Base-by-base conservation (phyloP, 805 yeast genomes). In the Candida hispaniensis region DNA sequence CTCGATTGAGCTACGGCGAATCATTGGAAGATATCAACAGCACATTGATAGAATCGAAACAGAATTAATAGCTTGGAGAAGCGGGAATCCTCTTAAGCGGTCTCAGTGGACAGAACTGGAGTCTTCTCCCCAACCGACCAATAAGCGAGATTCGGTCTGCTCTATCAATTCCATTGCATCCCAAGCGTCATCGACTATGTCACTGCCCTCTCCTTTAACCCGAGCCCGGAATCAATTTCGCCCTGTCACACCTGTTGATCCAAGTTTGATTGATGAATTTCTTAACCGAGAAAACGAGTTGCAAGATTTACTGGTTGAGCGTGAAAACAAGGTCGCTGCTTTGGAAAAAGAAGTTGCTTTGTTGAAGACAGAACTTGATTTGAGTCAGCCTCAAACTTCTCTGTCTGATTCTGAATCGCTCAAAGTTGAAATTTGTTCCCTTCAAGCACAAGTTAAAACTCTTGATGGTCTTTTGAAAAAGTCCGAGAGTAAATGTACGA, bases 1-100 rank as follows among this genome's bases (percentile, higher is more conserved):
- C 30, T 51, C 67, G 3, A 51, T 56, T n/a, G 70, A 71, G 42
- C 58, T 74, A 39, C 60, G 63, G 47, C 58, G 39, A 34, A 30
- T 50, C 39, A 41, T 61, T 22, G 50, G 63, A 28, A 43, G 61
- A 25, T 43, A 51, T 17, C 57, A 63, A 41, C 45, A 40, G 3
- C 63, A 66, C 40, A 61, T 59, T 14, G 45, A 52, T 16, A 56
- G 58, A 30, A 50, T 71, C 24, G 71, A 69, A 45, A 40, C 40
- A 8, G 72, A 68, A 42, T 44, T 67, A 14, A 35, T 42, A 4
- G 43, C 36, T 21, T 59, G 66, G 64, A 43, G 66, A 35, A 27
- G 42, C 11, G 65, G 67, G 13, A 47, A 42, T 5, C 32, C 40
- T 2, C 54, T 52, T 2, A 44, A 56, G 4, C 34, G 46, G 12